These are phyloP conservation scores for Solanum lycopersicoides DNA, from an alignment of 257 asterid species.

Conservation along the genomic window DNA sequence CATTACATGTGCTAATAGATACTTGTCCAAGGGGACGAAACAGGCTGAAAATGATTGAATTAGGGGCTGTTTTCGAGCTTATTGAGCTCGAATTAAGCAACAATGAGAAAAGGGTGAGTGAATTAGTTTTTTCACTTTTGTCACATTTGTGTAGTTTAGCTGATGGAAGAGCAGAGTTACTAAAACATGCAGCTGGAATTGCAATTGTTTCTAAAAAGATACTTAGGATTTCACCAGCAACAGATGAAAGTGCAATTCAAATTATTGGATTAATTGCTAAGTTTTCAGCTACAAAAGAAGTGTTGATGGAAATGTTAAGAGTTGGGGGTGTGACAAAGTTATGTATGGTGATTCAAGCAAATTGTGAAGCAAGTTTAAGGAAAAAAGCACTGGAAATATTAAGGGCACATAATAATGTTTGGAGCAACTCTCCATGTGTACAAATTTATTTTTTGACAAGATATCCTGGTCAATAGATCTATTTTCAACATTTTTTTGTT, in stretches of 20 bases:
- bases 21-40: slow-evolving; percentile 36
- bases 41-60: slow-evolving; percentile 37
- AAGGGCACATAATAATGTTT: slow-evolving; percentile 55
- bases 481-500: background rate
- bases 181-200: slow-evolving; percentile 57
- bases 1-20: slow-evolving; percentile 36
- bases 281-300: slow-evolving; percentile 51
- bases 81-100: slow-evolving; percentile 43
- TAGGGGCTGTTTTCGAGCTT: slow-evolving; percentile 38
- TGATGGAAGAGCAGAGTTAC: slow-evolving; percentile 70
- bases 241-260: slow-evolving; percentile 49
- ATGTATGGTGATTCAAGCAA: slow-evolving; percentile 83
- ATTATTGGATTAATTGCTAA: slow-evolving; percentile 41
- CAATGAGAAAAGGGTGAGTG: slow-evolving; percentile 31
- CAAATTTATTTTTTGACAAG: slow-evolving; percentile 67
- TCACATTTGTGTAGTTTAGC: slow-evolving; percentile 64
- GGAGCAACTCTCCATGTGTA: slow-evolving; percentile 84
- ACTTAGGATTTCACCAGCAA: slow-evolving; percentile 49
- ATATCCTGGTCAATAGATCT: slow-evolving; percentile 13
- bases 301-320: slow-evolving; percentile 68
- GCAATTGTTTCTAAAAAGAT: slow-evolving; percentile 55
- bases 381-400: slow-evolving; percentile 63
- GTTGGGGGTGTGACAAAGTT: slow-evolving; percentile 81
- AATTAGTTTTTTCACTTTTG: slow-evolving; percentile 39
- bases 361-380: slow-evolving; percentile 50